Conservation (phyloP, 176 grass and related monocot genomes). For the Thalia dealbata region DNA sequence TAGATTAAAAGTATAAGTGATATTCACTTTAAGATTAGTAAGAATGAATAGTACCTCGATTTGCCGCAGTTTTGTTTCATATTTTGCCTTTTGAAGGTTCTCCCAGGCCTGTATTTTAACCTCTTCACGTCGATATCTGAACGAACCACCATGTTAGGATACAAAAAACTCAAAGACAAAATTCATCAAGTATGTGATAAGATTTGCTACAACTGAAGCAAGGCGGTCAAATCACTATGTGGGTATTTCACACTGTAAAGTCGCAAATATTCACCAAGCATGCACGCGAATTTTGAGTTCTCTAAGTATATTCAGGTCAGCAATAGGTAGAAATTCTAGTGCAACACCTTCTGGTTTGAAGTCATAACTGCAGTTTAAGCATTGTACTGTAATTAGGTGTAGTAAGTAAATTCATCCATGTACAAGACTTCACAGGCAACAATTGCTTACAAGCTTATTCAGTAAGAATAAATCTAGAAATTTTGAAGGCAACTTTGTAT, state of each 20-base stretch:
- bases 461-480: too few relatives aligned
- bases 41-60: constrained; percentile 41
- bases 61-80: constrained; percentile 52
- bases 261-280: too few relatives aligned
- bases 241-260: too few relatives aligned
- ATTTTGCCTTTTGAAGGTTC: constrained; percentile 53
- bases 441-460: too few relatives aligned
- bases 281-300: too few relatives aligned
- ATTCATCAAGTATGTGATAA: background rate
- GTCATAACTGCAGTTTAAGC: background rate
- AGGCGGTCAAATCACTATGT: too few relatives aligned
- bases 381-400: background rate
- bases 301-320: background rate
- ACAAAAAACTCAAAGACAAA: background rate
- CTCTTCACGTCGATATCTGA: constrained; percentile 64
- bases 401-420: background rate
- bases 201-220: background rate
- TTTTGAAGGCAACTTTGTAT: too few relatives aligned
- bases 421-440: too few relatives aligned
- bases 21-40: background rate
- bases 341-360: background rate
- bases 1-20: background rate
- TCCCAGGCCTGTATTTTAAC: constrained; percentile 76
- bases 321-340: background rate
- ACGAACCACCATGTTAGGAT: background rate